Evolutionary conservation across 1,139 yeast genomes (phyloP).

Genomic region (Debaryomyces robertsiae): DNA sequence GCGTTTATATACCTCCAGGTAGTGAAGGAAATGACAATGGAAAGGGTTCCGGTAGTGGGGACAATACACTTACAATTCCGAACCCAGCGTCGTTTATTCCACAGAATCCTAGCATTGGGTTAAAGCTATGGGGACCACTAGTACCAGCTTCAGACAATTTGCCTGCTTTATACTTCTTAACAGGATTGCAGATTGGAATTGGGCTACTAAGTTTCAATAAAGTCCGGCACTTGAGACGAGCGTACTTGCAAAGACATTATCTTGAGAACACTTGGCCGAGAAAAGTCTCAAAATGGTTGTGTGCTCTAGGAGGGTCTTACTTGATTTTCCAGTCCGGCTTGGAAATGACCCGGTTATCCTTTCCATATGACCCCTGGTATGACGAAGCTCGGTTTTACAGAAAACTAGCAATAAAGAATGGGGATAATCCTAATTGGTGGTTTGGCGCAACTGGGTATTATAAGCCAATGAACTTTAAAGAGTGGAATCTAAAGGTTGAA

Average conservation of each 20-base stretch:
- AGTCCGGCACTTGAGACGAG: slow-evolving; percentile 21
- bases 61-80: slow-evolving; percentile 23
- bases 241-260: slow-evolving; percentile 18
- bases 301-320: slow-evolving; percentile 25
- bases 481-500: slow-evolving; percentile 47
- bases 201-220: slow-evolving; percentile 23
- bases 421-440: slow-evolving; percentile 54
- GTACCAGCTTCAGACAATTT: slow-evolving; percentile 64
- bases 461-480: slow-evolving; percentile 52
- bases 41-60: slow-evolving; percentile 10
- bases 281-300: slow-evolving; percentile 19
- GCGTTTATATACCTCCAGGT: slow-evolving; percentile 38
- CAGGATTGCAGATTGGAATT: slow-evolving; percentile 53
- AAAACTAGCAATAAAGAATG: slow-evolving; percentile 42
- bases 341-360: slow-evolving; percentile 49
- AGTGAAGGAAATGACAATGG: slow-evolving; percentile 13
- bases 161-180: slow-evolving; percentile 49
- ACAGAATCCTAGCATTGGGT: slow-evolving; percentile 56
- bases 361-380: slow-evolving; percentile 66
- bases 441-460: slow-evolving; percentile 58
- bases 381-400: slow-evolving; percentile 59
- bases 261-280: slow-evolving; percentile 19
- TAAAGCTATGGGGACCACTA: slow-evolving; percentile 61
- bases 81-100: slow-evolving; percentile 31
- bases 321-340: slow-evolving; percentile 43